Percentiles rank a stretch among this genome's conserved stretches.
These are phyloP conservation scores for Amniculicola lignicola DNA, from an alignment of 495 filamentous ascomycete genomes.

Conservation along the genomic window DNA sequence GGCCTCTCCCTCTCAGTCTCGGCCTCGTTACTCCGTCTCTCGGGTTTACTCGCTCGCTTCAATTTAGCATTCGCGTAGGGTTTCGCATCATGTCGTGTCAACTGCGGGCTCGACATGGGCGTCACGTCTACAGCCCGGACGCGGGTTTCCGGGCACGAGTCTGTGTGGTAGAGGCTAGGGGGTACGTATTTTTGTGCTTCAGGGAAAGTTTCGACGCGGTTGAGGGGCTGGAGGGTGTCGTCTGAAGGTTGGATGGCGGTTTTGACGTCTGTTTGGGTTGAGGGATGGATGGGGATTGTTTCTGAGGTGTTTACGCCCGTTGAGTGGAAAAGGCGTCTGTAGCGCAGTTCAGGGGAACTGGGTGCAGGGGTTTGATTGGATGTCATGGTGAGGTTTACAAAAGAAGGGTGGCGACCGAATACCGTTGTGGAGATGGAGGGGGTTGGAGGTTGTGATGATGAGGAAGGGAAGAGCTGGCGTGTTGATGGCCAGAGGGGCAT, in stretches of 20 bases:
- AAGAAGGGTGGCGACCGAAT: slow-evolving; percentile 5
- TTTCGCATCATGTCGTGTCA: not conserved
- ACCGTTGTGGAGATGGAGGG: slow-evolving; percentile 8
- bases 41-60: slow-evolving; percentile 4
- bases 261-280: slow-evolving; percentile 7
- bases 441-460: slow-evolving; percentile 30
- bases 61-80: not conserved
- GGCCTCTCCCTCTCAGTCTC: no score
- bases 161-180: not conserved
- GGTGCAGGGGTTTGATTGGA: not conserved
- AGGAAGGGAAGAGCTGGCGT: slow-evolving; percentile 31
- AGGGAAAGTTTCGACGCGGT: not conserved
- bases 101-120: not conserved
- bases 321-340: slow-evolving; percentile 37
- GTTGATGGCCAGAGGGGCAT: slow-evolving; percentile 32
- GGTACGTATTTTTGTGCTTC: not conserved
- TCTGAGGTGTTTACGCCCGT: not conserved
- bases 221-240: not conserved
- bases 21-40: slow-evolving; percentile 22
- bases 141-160: slow-evolving; percentile 3
- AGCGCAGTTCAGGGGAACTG: slow-evolving; percentile 35
- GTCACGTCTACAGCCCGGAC: not conserved
- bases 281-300: not conserved
- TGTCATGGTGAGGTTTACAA: slow-evolving; percentile 23
- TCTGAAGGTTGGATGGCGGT: slow-evolving; percentile 5